Evolutionary conservation across 1,284 basidiomycete species (phyloP), one percentile per base, ranked within the genome.

Genomic region (Meripilus lineatus): DNA sequence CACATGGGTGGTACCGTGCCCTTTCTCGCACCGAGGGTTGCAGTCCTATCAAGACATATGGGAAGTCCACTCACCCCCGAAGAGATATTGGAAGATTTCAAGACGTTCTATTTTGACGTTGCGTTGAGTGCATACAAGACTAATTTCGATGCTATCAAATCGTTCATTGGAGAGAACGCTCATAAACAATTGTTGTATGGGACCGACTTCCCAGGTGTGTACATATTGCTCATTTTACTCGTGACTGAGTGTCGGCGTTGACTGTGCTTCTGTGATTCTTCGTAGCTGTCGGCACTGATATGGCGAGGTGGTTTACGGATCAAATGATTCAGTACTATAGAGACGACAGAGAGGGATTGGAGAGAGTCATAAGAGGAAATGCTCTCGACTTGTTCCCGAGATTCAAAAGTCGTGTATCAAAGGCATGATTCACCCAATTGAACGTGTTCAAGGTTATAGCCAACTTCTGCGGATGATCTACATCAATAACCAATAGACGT

Each of bases 161-260:
- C 58, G 7, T 77, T 81, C 54, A 69, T 76, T 2, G 55, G 63
- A 11, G 10, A 20, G 17, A 56, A 59, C 1, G n/a, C n/a, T n/a
- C n/a, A n/a, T n/a, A 70, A 75, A 40, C 74, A 59, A 38, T 58
- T 86, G 38, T 61, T 85, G 21, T 85, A 79, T 58, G 84, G 84
- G 34, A 79, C 78, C n/a, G 84, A 87, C 58, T 84, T 82, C 56
- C 84, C 84, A 46, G 84, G 84, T 81, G 54, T 55, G 67, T 50
- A 14, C 8, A 30, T 8, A 30, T 30, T 30, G 8, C n/a, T 30
- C 28, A n/a, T n/a, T 30, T 8, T 30, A 10, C 8, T n/a, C 28
- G 28, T 30, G n/a, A 40, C 24, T 22, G 25, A 20, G 7, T 18
- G 20, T 32, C 3, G 5, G 13, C 35, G n/a, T 34, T n/a, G 15